Evolutionary conservation across 106 monocot genomes (phyloP).

Genomic region (Dendrobium chrysotoxum): DNA sequence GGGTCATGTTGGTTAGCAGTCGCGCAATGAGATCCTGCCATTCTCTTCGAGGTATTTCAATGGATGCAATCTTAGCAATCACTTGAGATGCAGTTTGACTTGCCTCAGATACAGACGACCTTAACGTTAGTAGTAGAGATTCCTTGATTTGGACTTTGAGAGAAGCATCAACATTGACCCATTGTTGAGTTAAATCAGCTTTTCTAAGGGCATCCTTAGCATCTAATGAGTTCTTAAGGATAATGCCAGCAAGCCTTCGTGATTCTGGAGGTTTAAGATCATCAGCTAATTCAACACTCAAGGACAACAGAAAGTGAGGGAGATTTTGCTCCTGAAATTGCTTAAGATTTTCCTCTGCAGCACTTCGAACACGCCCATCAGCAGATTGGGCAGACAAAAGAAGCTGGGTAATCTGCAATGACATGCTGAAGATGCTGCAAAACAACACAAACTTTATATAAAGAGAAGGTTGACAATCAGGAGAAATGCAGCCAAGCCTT

Average conservation of each 20-base stretch:
- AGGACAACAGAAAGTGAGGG: conserved; percentile 12
- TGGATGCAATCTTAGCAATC: conserved; percentile 22
- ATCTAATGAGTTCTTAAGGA: conserved; percentile 28
- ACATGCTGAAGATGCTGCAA: conserved; percentile 12
- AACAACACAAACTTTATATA: neutral
- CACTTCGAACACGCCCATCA: conserved; percentile 11
- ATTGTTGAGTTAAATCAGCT: conserved; percentile 16
- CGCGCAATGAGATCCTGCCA: conserved; percentile 20
- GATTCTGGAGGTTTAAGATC: conserved; percentile 23
- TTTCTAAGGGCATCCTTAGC: conserved; percentile 22
- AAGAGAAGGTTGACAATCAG: neutral
- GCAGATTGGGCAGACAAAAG: conserved; percentile 23
- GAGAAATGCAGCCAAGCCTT: neutral
- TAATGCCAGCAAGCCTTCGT: conserved; percentile 25
- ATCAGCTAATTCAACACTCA: conserved; percentile 16
- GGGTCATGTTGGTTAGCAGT: conserved; percentile 17
- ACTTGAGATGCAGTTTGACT: conserved; percentile 25
- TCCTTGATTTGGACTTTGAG: conserved; percentile 24
- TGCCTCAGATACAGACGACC: conserved; percentile 16
- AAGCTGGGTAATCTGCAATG: conserved; percentile 20
- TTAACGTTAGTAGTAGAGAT: conserved; percentile 12
- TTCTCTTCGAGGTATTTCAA: conserved; percentile 22
- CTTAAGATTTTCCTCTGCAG: conserved; percentile 18
- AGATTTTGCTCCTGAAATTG: conserved; percentile 22
- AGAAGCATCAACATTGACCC: conserved; percentile 18